Evolutionary conservation across 2,329 filamentous ascomycete species (phyloP).

Genomic region (Aspergillus alliaceus): DNA sequence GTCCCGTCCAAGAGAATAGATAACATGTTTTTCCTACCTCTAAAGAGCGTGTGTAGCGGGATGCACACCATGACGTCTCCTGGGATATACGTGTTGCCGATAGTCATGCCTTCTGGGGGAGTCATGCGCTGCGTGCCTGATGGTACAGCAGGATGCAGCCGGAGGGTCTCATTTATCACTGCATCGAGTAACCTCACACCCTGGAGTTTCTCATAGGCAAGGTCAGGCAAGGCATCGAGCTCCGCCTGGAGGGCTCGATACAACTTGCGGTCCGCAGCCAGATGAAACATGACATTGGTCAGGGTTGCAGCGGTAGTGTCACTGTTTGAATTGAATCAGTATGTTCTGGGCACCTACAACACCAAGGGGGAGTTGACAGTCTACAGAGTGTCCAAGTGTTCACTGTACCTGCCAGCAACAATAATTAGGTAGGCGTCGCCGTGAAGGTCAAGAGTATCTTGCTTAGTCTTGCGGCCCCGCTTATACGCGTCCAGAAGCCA

Average conservation of each 20-base stretch:
- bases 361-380: no score
- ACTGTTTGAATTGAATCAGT: no score
- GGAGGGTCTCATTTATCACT: conserved; percentile 17
- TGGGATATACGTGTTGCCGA: conserved; percentile 9
- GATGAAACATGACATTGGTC: conserved; percentile 6
- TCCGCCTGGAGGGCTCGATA: conserved; percentile 1
- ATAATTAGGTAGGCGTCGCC: conserved; percentile 22
- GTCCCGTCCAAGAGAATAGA: no score
- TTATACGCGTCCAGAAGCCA: conserved; percentile 12
- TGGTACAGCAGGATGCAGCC: conserved; percentile 7
- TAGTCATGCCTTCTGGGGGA: conserved; percentile 6
- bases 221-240: conserved; percentile 4
- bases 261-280: background rate
- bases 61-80: background rate
- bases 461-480: conserved; percentile 9
- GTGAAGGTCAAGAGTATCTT: conserved; percentile 12
- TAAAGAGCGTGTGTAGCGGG: background rate
- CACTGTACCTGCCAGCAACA: conserved; percentile 25
- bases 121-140: conserved; percentile 6
- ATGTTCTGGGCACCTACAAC: no score
- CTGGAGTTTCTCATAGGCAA: background rate
- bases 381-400: no score
- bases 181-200: conserved; percentile 14
- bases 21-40: background rate
- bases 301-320: conserved; percentile 13